phyloP scores from a whole-genome alignment of 768 basidiomycete genomes.

The Baorangia bicolor region DNA sequence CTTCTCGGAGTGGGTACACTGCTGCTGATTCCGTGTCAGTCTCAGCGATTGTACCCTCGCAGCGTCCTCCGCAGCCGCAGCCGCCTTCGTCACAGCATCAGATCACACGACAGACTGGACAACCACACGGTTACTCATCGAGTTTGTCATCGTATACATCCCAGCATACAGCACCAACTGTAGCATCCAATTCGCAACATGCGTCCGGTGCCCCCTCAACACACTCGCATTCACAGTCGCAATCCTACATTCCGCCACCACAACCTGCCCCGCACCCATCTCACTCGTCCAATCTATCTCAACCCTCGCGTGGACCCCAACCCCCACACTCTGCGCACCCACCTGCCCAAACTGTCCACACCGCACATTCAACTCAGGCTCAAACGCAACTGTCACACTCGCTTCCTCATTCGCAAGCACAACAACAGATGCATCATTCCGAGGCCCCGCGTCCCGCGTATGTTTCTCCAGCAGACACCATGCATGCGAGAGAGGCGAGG shows the following conservation, averaged over 20 bases:
- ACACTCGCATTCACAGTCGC: slow-evolving; percentile 28
- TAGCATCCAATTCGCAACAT: slow-evolving; percentile 19
- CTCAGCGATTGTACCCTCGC: slow-evolving; percentile 17
- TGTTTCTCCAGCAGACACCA: slow-evolving; percentile 30
- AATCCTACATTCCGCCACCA: slow-evolving; percentile 20
- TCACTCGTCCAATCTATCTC: slow-evolving; percentile 13
- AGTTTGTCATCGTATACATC: slow-evolving; percentile 12
- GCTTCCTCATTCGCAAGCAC: slow-evolving; percentile 26
- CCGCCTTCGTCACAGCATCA: slow-evolving; percentile 19
- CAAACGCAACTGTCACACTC: slow-evolving; percentile 29
- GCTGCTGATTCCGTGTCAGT: slow-evolving; percentile 16
- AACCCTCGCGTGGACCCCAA: slow-evolving; percentile 15
- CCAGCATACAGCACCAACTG: slow-evolving; percentile 15
- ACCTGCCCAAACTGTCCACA: slow-evolving; percentile 14
- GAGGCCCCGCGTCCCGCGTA: slow-evolving; percentile 24
- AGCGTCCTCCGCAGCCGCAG: slow-evolving; percentile 13
- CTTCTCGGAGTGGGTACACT: slow-evolving; percentile 14
- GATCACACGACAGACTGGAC: slow-evolving; percentile 18
- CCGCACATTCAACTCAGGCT: slow-evolving; percentile 15
- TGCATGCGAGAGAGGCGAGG: slow-evolving; percentile 27
- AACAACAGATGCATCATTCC: slow-evolving; percentile 26
- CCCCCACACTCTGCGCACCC: slow-evolving; percentile 16
- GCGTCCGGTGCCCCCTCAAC: slow-evolving; percentile 3
- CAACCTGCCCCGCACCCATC: slow-evolving; percentile 12
- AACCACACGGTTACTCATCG: slow-evolving; percentile 18